These are phyloP conservation scores for Wickerhamomyces chambardii DNA, from an alignment of 805 yeast genomes.

Conservation along the genomic window DNA sequence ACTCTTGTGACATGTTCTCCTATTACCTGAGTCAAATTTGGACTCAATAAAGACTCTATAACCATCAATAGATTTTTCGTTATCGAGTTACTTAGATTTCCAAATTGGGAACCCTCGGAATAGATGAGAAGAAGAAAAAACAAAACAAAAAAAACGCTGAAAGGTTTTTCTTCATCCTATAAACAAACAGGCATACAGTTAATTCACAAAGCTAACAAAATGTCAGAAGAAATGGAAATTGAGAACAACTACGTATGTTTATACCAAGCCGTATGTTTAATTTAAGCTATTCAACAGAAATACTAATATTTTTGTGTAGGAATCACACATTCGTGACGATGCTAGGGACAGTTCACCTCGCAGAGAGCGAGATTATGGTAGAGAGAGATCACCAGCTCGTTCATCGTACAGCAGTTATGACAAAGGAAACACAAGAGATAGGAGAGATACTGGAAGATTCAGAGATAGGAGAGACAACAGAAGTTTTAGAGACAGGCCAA, in stretches of 20 bases:
- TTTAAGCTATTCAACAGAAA: too few species aligned
- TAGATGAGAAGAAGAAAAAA: too few species aligned
- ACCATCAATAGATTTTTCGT: too few species aligned
- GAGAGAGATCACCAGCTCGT: constrained; percentile 15
- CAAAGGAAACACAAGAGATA: constrained; percentile 31
- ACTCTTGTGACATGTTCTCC: too few species aligned
- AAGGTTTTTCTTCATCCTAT: too few species aligned
- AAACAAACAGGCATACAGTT: neutral
- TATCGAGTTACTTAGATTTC: too few species aligned
- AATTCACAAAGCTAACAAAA: constrained; percentile 10
- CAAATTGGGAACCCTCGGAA: too few species aligned
- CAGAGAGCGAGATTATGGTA: constrained; percentile 13
- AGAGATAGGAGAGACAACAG: constrained; percentile 23
- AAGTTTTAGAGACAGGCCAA: constrained; percentile 19
- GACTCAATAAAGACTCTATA: too few species aligned
- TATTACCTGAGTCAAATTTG: too few species aligned
- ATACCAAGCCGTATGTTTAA: too few species aligned
- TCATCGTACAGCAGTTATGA: constrained; percentile 4
- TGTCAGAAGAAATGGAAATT: constrained; percentile 54
- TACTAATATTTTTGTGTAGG: neutral
- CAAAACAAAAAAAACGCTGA: too few species aligned
- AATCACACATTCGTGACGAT: neutral
- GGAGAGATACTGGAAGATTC: constrained; percentile 27
- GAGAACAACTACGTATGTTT: constrained; percentile 53
- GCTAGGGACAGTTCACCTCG: constrained; percentile 18